Evolutionary conservation across 1,284 basidiomycete species (phyloP).

Genomic region (Hemileia vastatrix): DNA sequence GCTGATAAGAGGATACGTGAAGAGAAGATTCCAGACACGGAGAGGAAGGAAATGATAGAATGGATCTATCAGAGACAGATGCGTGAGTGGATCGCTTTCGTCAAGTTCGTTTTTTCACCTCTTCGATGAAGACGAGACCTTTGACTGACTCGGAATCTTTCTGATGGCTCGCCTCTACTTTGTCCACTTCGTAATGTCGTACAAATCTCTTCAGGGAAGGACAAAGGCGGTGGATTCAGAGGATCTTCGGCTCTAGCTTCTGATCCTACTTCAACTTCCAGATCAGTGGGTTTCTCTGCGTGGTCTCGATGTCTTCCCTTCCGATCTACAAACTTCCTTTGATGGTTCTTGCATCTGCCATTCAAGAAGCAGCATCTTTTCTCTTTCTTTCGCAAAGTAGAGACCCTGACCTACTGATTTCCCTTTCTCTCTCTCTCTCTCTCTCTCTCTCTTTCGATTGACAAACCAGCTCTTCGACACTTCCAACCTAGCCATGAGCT

Average conservation of each 20-base stretch:
- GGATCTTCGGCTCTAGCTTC: conserved; percentile 60
- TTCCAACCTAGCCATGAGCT: conserved; percentile 72
- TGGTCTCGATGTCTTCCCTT: conserved; percentile 31
- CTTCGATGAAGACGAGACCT: background rate
- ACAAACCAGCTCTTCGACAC: conserved; percentile 49
- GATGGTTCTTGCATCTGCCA: conserved; percentile 17
- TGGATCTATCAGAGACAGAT: conserved; percentile 84
- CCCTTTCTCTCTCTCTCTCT: conserved; percentile 3
- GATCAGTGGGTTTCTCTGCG: background rate
- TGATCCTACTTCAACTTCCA: background rate
- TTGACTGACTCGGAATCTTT: background rate
- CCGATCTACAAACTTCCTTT: conserved; percentile 30
- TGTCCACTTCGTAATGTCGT: background rate
- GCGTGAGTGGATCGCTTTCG: conserved; percentile 37
- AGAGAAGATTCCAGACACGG: conserved; percentile 49
- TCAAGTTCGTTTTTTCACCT: background rate
- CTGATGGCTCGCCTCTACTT: too few relatives aligned
- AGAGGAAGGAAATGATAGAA: conserved; percentile 57
- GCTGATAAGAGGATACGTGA: conserved; percentile 52
- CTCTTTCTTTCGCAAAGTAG: background rate
- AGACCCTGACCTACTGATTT: background rate
- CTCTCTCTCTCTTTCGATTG: conserved; percentile 9
- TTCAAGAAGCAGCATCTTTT: background rate
- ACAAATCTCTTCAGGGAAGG: conserved; percentile 47
- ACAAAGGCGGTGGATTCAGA: conserved; percentile 61